These are phyloP conservation scores for Licmophora abbreviata DNA, from an alignment of 108 stramenopile species.

Conservation along the genomic window DNA sequence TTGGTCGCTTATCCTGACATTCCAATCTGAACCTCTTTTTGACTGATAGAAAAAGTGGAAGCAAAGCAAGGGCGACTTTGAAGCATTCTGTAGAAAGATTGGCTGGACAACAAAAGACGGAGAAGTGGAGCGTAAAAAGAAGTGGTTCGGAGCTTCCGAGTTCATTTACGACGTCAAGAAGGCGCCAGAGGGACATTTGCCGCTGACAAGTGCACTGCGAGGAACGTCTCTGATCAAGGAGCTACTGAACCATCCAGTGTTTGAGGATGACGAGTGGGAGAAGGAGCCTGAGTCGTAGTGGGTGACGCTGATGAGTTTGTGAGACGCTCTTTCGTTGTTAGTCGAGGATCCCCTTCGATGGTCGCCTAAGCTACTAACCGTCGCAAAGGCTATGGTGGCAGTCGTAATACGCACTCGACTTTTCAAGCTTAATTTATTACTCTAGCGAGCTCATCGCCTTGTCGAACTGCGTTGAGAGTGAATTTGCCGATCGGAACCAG, in stretches of 20 bases:
- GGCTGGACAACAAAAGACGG: constrained; percentile 94
- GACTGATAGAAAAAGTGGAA: constrained; percentile 66
- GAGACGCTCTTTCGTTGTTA: too few species aligned
- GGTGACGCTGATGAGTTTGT: neutral
- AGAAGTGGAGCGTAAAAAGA: constrained; percentile 91
- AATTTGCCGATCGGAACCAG: constrained; percentile 74
- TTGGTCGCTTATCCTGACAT: neutral
- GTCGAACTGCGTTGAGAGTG: constrained; percentile 75
- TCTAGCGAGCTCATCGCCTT: constrained; percentile 68
- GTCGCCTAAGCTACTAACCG: too few species aligned
- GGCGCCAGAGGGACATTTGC: constrained; percentile 92
- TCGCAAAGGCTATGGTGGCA: too few species aligned
- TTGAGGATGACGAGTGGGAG: constrained; percentile 93
- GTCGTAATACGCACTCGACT: too few species aligned
- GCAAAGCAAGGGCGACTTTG: constrained; percentile 87
- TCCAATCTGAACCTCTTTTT: neutral
- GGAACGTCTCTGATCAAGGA: constrained; percentile 90
- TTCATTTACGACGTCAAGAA: constrained; percentile 94
- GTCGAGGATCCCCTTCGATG: too few species aligned
- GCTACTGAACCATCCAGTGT: constrained; percentile 86
- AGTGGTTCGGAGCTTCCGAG: constrained; percentile 95
- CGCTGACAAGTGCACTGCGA: constrained; percentile 90
- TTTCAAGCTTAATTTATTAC: too few species aligned
- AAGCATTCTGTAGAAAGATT: constrained; percentile 87
- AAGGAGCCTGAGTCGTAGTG: constrained; percentile 56